Conservation (phyloP, 495 filamentous ascomycete species). For the Trichoderma asperelloides region DNA sequence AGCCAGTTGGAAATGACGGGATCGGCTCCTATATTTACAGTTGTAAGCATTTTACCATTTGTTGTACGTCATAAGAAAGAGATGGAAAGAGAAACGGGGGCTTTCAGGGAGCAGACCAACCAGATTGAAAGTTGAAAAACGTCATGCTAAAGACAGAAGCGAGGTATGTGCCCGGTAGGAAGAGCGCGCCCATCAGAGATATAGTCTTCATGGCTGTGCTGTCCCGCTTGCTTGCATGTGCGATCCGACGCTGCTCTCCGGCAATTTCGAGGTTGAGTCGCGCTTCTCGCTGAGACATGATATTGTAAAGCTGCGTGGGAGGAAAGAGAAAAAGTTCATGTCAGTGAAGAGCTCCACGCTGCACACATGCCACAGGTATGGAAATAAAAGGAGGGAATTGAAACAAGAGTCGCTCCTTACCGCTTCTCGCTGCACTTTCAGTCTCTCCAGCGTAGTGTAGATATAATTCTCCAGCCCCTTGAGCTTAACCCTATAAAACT, state of each 20-base stretch:
- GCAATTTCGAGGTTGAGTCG: conserved; percentile 49
- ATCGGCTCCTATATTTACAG: conserved; percentile 7
- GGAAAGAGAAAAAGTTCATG: background rate
- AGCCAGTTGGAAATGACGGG: conserved; percentile 19
- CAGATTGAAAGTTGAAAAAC: conserved; percentile 44
- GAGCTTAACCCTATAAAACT: conserved; percentile 47
- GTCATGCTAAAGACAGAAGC: conserved; percentile 48
- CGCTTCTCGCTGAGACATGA: conserved; percentile 49
- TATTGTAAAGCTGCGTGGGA: conserved; percentile 39
- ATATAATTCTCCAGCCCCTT: conserved; percentile 49
- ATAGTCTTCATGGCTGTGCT: conserved; percentile 48
- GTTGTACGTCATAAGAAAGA: background rate
- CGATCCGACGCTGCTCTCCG: conserved; percentile 45
- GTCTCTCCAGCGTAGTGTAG: conserved; percentile 41
- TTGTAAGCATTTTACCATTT: conserved; percentile 7
- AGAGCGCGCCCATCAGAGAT: conserved; percentile 46
- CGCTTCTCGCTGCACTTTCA: conserved; percentile 45
- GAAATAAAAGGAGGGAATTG: background rate
- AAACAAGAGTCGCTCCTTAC: conserved; percentile 23
- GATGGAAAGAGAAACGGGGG: background rate
- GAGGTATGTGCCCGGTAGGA: conserved; percentile 45
- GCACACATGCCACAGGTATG: no score
- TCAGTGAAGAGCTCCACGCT: no score
- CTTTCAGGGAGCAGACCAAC: conserved; percentile 15
- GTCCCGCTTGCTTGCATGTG: conserved; percentile 48